A percentile compares a stretch with the other conserved stretches of the same genome.
Conservation (phyloP, 169 alveolate species). For the Cryptosporidium ubiquitum region DNA sequence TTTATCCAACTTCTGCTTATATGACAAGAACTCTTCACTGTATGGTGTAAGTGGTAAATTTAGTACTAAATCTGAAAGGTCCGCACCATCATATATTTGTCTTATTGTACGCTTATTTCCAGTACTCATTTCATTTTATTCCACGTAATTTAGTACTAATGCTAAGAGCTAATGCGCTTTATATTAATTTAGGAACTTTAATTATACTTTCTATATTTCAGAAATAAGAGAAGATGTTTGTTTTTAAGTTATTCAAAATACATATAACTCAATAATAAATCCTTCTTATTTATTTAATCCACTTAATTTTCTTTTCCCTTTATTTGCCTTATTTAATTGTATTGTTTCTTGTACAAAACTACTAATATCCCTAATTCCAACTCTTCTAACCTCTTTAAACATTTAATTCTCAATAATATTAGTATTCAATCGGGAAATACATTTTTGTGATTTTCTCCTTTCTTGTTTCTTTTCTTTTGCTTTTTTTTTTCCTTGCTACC, state of each 20-base stretch:
- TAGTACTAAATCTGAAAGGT: conserved; percentile 26
- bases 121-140: conserved; percentile 48
- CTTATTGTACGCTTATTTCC: conserved; percentile 48
- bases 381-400: not conserved
- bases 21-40: conserved; percentile 29
- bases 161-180: not conserved
- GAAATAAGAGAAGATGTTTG: not conserved
- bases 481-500: not conserved
- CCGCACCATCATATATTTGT: conserved; percentile 26
- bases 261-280: not conserved
- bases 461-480: not conserved
- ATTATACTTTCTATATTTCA: too few species aligned
- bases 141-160: not conserved
- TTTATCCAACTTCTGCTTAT: conserved; percentile 51
- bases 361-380: not conserved
- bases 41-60: conserved; percentile 55
- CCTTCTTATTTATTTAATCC: too few species aligned
- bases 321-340: too few species aligned
- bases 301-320: not conserved
- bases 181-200: not conserved
- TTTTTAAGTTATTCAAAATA: not conserved
- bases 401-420: not conserved
- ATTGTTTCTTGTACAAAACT: not conserved
- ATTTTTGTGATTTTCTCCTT: not conserved
- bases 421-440: not conserved